These are phyloP conservation scores for Cryphonectria carpinicola DNA, from an alignment of 2,329 filamentous ascomycete species.

Conservation along the genomic window DNA sequence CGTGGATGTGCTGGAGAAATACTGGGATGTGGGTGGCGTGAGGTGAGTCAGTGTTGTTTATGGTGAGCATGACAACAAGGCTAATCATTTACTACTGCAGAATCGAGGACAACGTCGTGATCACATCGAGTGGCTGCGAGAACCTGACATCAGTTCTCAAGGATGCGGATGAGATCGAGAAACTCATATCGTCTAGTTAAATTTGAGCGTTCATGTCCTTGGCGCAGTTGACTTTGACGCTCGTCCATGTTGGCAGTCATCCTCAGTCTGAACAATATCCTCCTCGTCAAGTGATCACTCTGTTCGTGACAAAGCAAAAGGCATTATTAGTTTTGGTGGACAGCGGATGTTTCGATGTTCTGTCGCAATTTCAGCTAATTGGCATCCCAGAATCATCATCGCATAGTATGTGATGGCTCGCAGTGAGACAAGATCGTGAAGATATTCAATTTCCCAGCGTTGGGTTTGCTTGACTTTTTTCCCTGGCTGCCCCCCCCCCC, in stretches of 20 bases:
- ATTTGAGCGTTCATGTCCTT: background rate
- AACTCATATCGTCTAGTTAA: slow-evolving; percentile 47
- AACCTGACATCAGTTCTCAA: slow-evolving; percentile 70
- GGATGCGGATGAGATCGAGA: slow-evolving; percentile 61
- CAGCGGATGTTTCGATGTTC: background rate
- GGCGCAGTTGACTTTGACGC: no score
- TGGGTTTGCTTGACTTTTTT: background rate
- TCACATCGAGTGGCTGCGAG: slow-evolving; percentile 63
- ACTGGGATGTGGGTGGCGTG: slow-evolving; percentile 82
- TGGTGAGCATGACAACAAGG: background rate
- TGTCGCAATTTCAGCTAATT: background rate
- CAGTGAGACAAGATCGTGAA: background rate
- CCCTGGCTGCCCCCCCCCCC: no score
- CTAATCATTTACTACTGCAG: slow-evolving; percentile 33
- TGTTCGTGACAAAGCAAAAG: background rate
- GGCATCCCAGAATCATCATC: background rate
- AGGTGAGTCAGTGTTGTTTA: slow-evolving; percentile 47
- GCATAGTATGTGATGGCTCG: background rate
- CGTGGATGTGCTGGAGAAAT: slow-evolving; percentile 70
- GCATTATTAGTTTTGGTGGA: background rate
- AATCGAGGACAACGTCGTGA: slow-evolving; percentile 67
- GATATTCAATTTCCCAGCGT: background rate
- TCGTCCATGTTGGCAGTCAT: background rate
- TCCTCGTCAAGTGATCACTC: background rate
- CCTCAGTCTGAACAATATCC: background rate